These are phyloP conservation scores for Alternaria brassicicola DNA, from an alignment of 2,329 filamentous ascomycete species.

Conservation along the genomic window DNA sequence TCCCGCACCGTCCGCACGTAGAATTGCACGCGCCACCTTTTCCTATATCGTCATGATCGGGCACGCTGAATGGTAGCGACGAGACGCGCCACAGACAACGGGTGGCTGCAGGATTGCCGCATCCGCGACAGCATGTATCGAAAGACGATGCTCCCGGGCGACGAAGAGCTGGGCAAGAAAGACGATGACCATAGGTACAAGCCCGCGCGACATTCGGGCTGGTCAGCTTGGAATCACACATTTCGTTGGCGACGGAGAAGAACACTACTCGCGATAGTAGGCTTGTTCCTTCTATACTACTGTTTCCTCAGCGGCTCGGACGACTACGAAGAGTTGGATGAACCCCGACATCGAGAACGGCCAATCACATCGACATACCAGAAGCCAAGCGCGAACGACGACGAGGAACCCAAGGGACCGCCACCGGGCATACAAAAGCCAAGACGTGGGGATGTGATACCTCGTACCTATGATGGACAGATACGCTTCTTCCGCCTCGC, in stretches of 20 bases:
- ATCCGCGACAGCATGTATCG: constrained; percentile 40
- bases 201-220: constrained; percentile 46
- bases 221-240: constrained; percentile 28
- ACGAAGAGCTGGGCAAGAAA: constrained; percentile 70
- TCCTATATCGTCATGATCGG: constrained; percentile 32
- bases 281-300: constrained; percentile 62
- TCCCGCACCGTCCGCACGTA: constrained; percentile 26
- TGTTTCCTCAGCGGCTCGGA: constrained; percentile 57
- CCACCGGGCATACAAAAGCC: constrained; percentile 33
- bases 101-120: constrained; percentile 36
- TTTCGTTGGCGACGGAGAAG: constrained; percentile 59
- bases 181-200: constrained; percentile 63
- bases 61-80: constrained; percentile 32
- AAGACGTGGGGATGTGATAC: constrained; percentile 19
- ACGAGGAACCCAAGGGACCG: constrained; percentile 32
- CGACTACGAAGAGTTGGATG: neutral
- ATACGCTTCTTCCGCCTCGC: constrained; percentile 72
- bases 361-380: constrained; percentile 16
- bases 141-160: constrained; percentile 56
- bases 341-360: constrained; percentile 3
- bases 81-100: constrained; percentile 26
- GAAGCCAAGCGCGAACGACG: constrained; percentile 5
- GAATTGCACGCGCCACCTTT: neutral
- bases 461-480: constrained; percentile 66
- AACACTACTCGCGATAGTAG: constrained; percentile 47